These are phyloP conservation scores for Chytriomyces sp. DNA, from an alignment of 192 early-diverging fungal genomes.

Conservation along the genomic window DNA sequence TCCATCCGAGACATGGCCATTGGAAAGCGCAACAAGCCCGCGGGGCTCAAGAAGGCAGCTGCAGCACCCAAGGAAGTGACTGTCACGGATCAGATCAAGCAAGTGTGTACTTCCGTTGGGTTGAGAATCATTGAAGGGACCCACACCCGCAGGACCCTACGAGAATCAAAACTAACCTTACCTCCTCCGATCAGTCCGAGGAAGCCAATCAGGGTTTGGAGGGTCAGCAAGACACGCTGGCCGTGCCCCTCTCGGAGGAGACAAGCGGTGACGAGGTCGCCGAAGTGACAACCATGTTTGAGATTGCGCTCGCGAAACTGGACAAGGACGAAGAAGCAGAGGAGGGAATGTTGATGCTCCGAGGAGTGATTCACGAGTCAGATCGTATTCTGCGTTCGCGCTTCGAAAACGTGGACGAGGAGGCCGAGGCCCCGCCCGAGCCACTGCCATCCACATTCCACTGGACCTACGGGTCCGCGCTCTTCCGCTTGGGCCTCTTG, in stretches of 20 bases:
- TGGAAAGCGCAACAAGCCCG: conserved; percentile 16
- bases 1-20: not conserved
- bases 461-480: conserved; percentile 35
- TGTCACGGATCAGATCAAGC: no score
- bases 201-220: no score
- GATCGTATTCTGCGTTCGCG: conserved; percentile 35
- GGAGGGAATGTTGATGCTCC: conserved; percentile 32
- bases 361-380: conserved; percentile 40
- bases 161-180: no score
- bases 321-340: conserved; percentile 31
- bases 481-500: conserved; percentile 33
- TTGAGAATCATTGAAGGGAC: no score
- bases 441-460: conserved; percentile 33
- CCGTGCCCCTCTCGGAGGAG: not conserved
- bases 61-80: no score
- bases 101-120: no score
- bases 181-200: no score
- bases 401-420: conserved; percentile 10
- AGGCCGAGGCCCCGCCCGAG: not conserved
- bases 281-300: conserved; percentile 16
- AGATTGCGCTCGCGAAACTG: conserved; percentile 16
- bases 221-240: conserved; percentile 4
- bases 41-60: conserved; percentile 25
- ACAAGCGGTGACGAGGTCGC: conserved; percentile 8
- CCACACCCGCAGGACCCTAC: no score